These are phyloP conservation scores for Pseudognaphalium luteoalbum DNA, from an alignment of 129 eudicot genomes.

Conservation along the genomic window DNA sequence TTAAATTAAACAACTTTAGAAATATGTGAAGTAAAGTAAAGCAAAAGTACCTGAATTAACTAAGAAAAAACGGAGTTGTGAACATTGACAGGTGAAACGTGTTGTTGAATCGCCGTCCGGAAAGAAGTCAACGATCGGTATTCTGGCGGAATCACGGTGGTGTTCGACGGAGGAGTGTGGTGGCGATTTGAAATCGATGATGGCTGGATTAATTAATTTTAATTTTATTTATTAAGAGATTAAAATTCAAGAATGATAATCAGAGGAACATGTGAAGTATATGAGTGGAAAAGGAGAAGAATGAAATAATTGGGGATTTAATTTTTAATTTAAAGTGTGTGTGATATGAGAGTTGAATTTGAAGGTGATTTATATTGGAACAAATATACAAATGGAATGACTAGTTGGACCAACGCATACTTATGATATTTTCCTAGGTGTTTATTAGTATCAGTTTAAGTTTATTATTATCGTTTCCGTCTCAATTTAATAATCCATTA, in stretches of 20 bases:
- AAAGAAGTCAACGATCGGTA: conserved; percentile 26
- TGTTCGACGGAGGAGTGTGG: conserved; percentile 22
- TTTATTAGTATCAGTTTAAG: no score
- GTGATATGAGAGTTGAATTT: neutral
- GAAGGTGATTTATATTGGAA: neutral
- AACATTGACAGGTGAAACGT: conserved; percentile 31
- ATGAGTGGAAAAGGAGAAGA: neutral
- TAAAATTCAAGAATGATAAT: no score
- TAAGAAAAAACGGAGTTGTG: conserved; percentile 18
- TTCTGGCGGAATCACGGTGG: conserved; percentile 16
- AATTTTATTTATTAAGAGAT: no score
- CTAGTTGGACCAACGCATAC: neutral
- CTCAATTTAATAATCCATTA: no score
- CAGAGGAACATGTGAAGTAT: neutral
- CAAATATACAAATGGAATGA: neutral
- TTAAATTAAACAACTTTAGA: neutral
- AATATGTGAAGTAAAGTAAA: neutral
- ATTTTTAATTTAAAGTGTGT: no score
- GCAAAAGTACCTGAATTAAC: conserved; percentile 23
- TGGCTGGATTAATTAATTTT: neutral
- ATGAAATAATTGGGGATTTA: neutral
- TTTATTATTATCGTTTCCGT: no score
- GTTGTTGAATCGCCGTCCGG: conserved; percentile 24
- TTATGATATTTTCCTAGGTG: neutral
- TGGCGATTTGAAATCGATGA: conserved; percentile 4